These are phyloP conservation scores for Clitoria ternatea DNA, from an alignment of 306 rosid genomes.

Conservation along the genomic window DNA sequence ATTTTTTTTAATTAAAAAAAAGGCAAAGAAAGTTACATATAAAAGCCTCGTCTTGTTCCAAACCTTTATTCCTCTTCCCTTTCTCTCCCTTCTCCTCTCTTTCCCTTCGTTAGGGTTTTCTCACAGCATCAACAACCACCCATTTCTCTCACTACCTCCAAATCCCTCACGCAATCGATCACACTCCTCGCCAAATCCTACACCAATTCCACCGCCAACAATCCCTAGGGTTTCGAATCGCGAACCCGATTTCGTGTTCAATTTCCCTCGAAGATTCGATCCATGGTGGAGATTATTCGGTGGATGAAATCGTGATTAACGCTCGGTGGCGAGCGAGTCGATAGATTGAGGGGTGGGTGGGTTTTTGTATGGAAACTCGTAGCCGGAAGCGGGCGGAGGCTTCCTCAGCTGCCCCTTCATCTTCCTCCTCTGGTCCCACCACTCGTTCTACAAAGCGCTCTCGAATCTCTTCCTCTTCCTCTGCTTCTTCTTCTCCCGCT, in stretches of 20 bases:
- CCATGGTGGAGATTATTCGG: conserved; percentile 38
- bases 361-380: conserved; percentile 99
- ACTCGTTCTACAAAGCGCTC: conserved; percentile 82
- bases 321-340: conserved; percentile 82
- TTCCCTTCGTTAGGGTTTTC: conserved; percentile 34
- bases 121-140: background rate
- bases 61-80: background rate
- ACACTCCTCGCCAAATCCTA: background rate
- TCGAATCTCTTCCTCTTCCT: conserved; percentile 47
- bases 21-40: conserved; percentile 27
- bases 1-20: background rate
- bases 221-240: conserved; percentile 42
- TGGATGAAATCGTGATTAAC: conserved; percentile 48
- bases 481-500: conserved; percentile 13
- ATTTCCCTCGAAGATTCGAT: conserved; percentile 24
- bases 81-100: background rate
- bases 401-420: conserved; percentile 99
- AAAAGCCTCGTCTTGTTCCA: conserved; percentile 5
- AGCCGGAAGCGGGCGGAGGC: conserved; percentile 99
- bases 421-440: conserved; percentile 71
- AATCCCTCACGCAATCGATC: background rate
- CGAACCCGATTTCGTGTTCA: conserved; percentile 33
- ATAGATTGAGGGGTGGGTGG: conserved; percentile 70
- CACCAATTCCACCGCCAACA: background rate
- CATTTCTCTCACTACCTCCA: background rate